Base-by-base conservation (phyloP, 2,329 filamentous ascomycete species). In the Apiospora koreana region DNA sequence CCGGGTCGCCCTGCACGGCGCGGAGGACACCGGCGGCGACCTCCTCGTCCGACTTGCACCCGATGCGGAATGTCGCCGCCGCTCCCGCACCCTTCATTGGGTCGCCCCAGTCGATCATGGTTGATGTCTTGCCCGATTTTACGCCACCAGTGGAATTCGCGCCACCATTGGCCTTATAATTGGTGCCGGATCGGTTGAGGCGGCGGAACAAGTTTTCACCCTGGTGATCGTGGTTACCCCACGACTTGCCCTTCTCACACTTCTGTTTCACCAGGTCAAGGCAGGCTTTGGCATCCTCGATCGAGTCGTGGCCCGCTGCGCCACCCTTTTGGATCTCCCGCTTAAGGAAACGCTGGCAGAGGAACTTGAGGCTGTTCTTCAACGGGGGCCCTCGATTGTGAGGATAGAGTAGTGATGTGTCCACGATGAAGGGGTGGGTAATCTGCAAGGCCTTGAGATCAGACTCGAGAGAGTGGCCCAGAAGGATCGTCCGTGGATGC, bases 261-360 rank as follows among this genome's bases (percentile, higher is more conserved):
- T 99, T 99, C 78, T 95, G 92, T 81, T 96, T 97, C 65, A 98
- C 90, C 1, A 99, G 91, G 76, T 98, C 95, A 18, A 99, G 90
- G 73, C 94, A 97, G 2, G 96, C 94, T 74, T 88, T 91, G 18
- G 96, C 94, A 80, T 99, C 96, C 81, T 99, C 96, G 73, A 97
- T 88, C 71, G 93, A 96, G 85, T 98, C 92, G 79, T 99, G 96
- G 21, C 96, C 96, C 21, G 79, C 79, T 21, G 86, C 85, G 58
- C 67, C 67, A 12, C 90, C 91, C 76, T 93, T 94, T 79, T 99
- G 96, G 68, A 99, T 97, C 79, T 97, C 93, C 70, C 93, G 92
- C 68, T 88, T 88, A 23, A 98, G 87, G 76, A 95, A 97, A 78
- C 95, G 96, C 74, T 95, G 91, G 0, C 93, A 88, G 2, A 99